Base-by-base conservation (phyloP, 2,329 filamentous ascomycete genomes). In the Plenodomus biglobosus region DNA sequence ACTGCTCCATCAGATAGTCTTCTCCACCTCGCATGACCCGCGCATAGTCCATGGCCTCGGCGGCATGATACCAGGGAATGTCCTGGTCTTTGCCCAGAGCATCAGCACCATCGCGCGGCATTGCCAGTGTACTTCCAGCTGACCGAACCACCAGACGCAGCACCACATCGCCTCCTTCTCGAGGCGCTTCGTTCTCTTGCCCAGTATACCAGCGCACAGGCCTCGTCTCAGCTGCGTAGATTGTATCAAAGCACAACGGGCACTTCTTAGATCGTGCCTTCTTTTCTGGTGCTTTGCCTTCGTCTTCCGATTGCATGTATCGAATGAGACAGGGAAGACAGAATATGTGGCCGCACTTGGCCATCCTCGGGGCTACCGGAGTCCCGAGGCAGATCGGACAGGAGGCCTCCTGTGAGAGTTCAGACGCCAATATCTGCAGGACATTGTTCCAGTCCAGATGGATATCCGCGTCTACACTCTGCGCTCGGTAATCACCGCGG, bases 301-400 rank as follows among this genome's bases (percentile, higher is more conserved):
- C 86, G 47, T 88, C 86, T 19, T 81, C 84, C 7, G 91, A 88
- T 62, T 95, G 89, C 90, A 99, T 96, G 70, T 95, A 99, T 41
- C 94, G 87, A 55, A 97, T 90, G 52, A 97, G 75, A 68, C 94
- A 99, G 5, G 94, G 86, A 27, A 97, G 77, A 68, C 94, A 99
- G 70, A 96, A 97, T 11, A 99, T 96, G 69, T 99, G 94, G 1
- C 94, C 94, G 65, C 94, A 99, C 66, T 87, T 92, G 36, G 94
- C 92, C 92, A 99, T 99, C 46, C 94, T 85, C 24, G 94, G 92
- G 7, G 94, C 94, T 16, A 95, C 90, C 1, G 94, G 94, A 46
- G 88, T 89, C 1, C 88, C 95, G 21, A 99, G 82, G 66, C 94
- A 99, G 45, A 99, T 99, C 0, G 94, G 94, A 69, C 94, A 99